Conservation (phyloP, 352 stramenopile species). For the Globisporangium nagaii region DNA sequence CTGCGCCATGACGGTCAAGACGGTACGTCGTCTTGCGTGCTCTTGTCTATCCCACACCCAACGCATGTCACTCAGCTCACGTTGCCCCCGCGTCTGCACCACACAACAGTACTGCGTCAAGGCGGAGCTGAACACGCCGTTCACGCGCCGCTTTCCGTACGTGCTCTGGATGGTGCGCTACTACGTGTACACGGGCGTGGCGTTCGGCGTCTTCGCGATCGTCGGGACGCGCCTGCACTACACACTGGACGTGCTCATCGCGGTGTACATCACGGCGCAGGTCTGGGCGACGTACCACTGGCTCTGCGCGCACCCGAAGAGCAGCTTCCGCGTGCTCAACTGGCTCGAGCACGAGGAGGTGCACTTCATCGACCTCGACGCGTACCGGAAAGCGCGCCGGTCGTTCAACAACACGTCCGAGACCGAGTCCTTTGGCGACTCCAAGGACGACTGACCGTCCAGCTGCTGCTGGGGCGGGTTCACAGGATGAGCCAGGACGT, state of each 20-base stretch:
- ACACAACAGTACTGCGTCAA: conserved; percentile 42
- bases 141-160: conserved; percentile 67
- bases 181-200: conserved; percentile 59
- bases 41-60: background rate
- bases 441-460: conserved; percentile 8
- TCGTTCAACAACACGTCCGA: conserved; percentile 32
- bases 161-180: conserved; percentile 81
- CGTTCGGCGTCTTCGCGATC: conserved; percentile 76
- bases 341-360: conserved; percentile 83
- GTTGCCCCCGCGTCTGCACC: too few species aligned
- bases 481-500: background rate
- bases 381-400: conserved; percentile 68
- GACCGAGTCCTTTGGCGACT: conserved; percentile 5
- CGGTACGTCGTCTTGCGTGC: background rate
- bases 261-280: conserved; percentile 81
- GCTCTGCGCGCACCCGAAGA: conserved; percentile 56
- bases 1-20: conserved; percentile 71
- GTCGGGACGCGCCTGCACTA: conserved; percentile 84
- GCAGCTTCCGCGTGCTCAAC: conserved; percentile 59
- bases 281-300: conserved; percentile 86
- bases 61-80: too few species aligned
- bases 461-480: too few species aligned
- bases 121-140: conserved; percentile 81
- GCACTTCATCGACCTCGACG: conserved; percentile 72
- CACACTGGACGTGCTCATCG: conserved; percentile 83